These are phyloP conservation scores for Bifiguratus adelaidae DNA, from an alignment of 192 early-diverging fungal species.

Conservation along the genomic window DNA sequence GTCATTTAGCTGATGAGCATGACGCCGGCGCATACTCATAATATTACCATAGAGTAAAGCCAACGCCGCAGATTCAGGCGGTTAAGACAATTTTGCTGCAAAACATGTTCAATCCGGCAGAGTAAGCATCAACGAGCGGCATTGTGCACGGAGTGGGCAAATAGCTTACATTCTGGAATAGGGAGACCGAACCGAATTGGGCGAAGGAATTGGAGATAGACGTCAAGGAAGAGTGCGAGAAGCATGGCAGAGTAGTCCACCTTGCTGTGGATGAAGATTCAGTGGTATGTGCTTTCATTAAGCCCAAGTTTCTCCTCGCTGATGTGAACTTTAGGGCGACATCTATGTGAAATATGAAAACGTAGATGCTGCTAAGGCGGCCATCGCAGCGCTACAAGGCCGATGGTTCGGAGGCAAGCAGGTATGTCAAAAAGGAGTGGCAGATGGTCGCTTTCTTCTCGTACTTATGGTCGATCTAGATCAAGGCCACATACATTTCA, in stretches of 20 bases:
- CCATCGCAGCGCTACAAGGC: conserved; percentile 63
- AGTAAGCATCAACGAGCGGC: conserved; percentile 36
- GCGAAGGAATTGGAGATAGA: conserved; percentile 76
- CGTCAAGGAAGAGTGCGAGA: conserved; percentile 69
- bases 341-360: conserved; percentile 79
- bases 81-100: conserved; percentile 64
- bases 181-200: conserved; percentile 79
- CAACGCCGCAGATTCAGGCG: too few relatives aligned
- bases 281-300: conserved; percentile 26
- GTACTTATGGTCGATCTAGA: conserved; percentile 1
- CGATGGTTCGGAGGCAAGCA: conserved; percentile 89
- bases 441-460: not conserved
- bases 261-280: conserved; percentile 61
- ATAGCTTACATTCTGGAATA: conserved; percentile 8
- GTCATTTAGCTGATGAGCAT: too few relatives aligned
- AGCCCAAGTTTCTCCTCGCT: not conserved
- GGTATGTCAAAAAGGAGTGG: conserved; percentile 4
- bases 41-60: too few relatives aligned
- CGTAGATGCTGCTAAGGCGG: conserved; percentile 47
- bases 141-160: not conserved
- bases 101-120: conserved; percentile 81
- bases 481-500: conserved; percentile 17
- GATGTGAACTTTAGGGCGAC: conserved; percentile 42
- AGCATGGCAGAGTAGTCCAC: conserved; percentile 66
- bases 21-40: too few relatives aligned